Evolutionary conservation across 225 moss, liverwort and hornwort genomes (phyloP).

Genomic region (Bryum argenteum): DNA sequence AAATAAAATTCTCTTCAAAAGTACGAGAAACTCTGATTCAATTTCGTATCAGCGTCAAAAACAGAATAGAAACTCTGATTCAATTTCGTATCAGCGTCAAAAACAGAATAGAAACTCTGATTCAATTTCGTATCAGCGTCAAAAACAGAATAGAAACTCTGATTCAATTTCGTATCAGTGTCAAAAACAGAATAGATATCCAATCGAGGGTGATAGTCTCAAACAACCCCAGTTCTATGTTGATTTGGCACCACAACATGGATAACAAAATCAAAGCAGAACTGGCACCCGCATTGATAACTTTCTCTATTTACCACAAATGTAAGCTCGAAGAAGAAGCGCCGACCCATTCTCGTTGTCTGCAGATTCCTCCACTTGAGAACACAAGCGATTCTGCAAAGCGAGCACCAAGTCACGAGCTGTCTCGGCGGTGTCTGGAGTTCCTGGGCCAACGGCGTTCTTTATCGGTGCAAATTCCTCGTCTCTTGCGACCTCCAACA

Average conservation of each 20-base stretch:
- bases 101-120: too few relatives aligned
- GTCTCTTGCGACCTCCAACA: slow-evolving; percentile 70
- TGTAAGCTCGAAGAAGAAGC: slow-evolving; percentile 52
- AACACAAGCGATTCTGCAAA: slow-evolving; percentile 36
- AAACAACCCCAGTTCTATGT: slow-evolving; percentile 38
- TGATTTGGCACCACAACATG: slow-evolving; percentile 42
- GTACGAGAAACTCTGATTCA: too few relatives aligned
- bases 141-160: too few relatives aligned
- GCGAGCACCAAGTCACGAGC: slow-evolving; percentile 67
- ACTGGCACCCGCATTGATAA: slow-evolving; percentile 30
- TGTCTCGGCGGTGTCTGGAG: slow-evolving; percentile 63
- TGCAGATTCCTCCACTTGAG: slow-evolving; percentile 23
- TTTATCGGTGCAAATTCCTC: slow-evolving; percentile 94
- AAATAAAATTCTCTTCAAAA: too few relatives aligned
- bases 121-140: too few relatives aligned
- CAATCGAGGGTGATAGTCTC: slow-evolving; percentile 7
- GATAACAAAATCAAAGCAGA: slow-evolving; percentile 52
- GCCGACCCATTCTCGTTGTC: slow-evolving; percentile 22
- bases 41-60: too few relatives aligned
- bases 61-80: too few relatives aligned
- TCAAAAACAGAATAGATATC: too few relatives aligned
- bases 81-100: too few relatives aligned
- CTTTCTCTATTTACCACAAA: slow-evolving; percentile 31
- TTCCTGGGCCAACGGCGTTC: slow-evolving; percentile 57
- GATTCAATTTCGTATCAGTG: too few relatives aligned